Percentiles rank a stretch among this genome's conserved stretches.
Conservation (phyloP, 2,329 filamentous ascomycete species). For the Pseudogymnoascus sp. region DNA sequence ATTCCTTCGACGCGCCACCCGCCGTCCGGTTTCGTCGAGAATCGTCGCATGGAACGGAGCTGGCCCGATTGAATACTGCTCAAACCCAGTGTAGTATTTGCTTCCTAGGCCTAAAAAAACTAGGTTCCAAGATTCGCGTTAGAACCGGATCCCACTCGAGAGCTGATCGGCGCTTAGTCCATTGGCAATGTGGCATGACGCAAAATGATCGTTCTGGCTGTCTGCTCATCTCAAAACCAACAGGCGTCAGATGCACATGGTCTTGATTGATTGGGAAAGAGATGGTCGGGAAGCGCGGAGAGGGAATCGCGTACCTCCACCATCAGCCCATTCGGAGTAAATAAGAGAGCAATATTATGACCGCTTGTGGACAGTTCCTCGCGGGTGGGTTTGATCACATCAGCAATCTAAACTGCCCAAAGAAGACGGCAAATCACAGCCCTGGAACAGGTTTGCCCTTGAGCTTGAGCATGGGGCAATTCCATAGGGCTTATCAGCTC, state of each 20-base stretch:
- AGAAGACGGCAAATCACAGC: background rate
- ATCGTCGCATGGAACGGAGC: background rate
- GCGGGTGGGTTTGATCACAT: background rate
- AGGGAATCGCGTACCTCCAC: background rate
- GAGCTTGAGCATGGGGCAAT: constrained; percentile 7
- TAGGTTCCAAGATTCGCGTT: background rate
- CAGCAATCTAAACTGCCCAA: background rate
- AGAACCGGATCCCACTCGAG: background rate
- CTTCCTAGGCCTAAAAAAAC: background rate
- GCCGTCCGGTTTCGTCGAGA: constrained; percentile 1
- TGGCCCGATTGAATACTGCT: background rate
- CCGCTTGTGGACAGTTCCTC: background rate
- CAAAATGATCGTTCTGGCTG: background rate
- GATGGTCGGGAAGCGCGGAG: background rate
- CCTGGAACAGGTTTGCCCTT: background rate
- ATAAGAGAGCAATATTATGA: background rate
- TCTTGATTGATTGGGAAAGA: background rate
- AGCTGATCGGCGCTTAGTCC: constrained; percentile 2
- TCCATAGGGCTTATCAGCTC: constrained; percentile 1
- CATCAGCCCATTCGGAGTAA: background rate
- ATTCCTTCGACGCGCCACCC: background rate
- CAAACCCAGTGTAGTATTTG: background rate
- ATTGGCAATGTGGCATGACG: background rate
- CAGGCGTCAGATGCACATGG: background rate
- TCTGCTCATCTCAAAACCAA: constrained; percentile 5